Conservation (phyloP, 2,329 filamentous ascomycete species). For the Exophiala alcalophila region DNA sequence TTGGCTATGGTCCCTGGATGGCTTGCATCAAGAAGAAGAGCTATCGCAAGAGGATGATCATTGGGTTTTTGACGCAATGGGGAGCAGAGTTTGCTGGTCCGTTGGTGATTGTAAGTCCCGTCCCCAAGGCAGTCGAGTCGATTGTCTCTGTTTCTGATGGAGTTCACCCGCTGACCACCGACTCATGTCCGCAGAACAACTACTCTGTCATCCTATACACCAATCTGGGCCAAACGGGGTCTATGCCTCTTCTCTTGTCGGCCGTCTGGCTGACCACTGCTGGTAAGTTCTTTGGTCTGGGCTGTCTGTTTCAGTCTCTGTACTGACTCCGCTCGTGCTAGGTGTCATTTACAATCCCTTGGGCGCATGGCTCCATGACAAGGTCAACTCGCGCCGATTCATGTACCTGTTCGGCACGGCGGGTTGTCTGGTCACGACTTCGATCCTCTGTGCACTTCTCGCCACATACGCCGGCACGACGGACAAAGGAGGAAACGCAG, state of each 20-base stretch:
- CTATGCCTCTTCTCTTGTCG: constrained; percentile 44
- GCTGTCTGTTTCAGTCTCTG: not conserved
- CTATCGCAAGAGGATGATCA: constrained; percentile 52
- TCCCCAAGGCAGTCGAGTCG: too few species aligned
- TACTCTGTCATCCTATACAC: constrained; percentile 44
- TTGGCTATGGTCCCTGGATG: constrained; percentile 44
- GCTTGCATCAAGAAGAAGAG: constrained; percentile 48
- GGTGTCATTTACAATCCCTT: constrained; percentile 41
- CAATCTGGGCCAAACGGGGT: constrained; percentile 37
- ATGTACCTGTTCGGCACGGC: constrained; percentile 44
- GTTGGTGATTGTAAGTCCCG: constrained; percentile 48
- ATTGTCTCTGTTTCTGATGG: too few species aligned
- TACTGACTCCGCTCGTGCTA: not conserved
- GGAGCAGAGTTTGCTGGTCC: constrained; percentile 54
- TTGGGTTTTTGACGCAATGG: constrained; percentile 54
- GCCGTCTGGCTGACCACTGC: constrained; percentile 48
- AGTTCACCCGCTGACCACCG: too few species aligned
- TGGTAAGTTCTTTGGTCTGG: constrained; percentile 31
- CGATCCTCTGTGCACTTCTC: constrained; percentile 38
- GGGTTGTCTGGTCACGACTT: constrained; percentile 41
- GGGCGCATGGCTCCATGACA: constrained; percentile 41
- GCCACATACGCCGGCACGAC: constrained; percentile 37
- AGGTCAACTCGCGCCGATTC: constrained; percentile 41
- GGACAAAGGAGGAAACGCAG: constrained; percentile 37
- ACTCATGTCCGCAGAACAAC: constrained; percentile 33